Percentiles rank a stretch among this genome's conserved stretches.
Conservation (phyloP, 805 yeast genomes). For the Jamesozyma piceae region DNA sequence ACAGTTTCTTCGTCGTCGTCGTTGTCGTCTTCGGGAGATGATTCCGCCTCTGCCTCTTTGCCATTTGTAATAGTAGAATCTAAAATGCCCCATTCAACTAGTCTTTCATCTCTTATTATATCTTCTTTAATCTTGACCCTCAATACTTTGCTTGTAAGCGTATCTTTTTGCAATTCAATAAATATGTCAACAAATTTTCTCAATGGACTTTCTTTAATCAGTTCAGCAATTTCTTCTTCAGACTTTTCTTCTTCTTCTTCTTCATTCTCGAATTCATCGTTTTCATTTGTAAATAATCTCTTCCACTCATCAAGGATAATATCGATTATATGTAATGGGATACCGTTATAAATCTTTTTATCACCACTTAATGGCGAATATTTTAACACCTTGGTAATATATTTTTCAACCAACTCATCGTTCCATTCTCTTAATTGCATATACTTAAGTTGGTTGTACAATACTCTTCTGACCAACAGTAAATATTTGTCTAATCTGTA, state of each 20-base stretch:
- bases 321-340: constrained; percentile 80
- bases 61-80: constrained; percentile 27
- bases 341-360: constrained; percentile 54
- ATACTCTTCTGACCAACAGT: constrained; percentile 66
- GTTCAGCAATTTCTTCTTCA: constrained; percentile 24
- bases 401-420: constrained; percentile 36
- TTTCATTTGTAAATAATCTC: constrained; percentile 44
- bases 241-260: constrained; percentile 36
- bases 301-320: constrained; percentile 79
- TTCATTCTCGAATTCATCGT: constrained; percentile 39
- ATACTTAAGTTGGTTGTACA: constrained; percentile 54
- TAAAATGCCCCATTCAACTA: constrained; percentile 62
- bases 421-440: constrained; percentile 50
- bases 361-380: constrained; percentile 50
- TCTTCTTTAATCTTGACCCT: constrained; percentile 58
- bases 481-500: constrained; percentile 81
- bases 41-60: constrained; percentile 20
- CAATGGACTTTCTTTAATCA: constrained; percentile 44
- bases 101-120: constrained; percentile 53
- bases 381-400: constrained; percentile 35
- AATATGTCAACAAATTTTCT: constrained; percentile 52
- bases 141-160: constrained; percentile 49
- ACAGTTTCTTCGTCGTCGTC: constrained; percentile 22
- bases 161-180: constrained; percentile 38
- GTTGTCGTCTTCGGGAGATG: constrained; percentile 23